Conservation (phyloP, 306 rosid species). For the Gillenia trifoliata region DNA sequence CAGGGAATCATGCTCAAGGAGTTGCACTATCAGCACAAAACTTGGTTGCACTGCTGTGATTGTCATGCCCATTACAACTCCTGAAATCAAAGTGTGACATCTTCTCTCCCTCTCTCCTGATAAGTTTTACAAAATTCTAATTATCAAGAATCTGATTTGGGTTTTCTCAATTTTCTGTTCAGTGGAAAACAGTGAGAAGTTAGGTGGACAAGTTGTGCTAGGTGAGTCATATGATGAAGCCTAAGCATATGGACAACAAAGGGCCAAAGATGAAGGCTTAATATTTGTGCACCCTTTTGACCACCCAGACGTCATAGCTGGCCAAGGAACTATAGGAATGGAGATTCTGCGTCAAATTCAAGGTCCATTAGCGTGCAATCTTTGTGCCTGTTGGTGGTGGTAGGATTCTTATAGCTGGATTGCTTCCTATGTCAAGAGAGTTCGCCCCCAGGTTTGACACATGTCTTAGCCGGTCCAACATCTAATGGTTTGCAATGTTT, state of each 20-base stretch:
- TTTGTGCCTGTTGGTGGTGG: slow-evolving; percentile 99
- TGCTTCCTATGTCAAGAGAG: slow-evolving; percentile 90
- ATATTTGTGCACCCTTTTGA: slow-evolving; percentile 83
- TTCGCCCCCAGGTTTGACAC: slow-evolving; percentile 76
- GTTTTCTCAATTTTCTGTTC: not conserved
- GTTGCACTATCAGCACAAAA: slow-evolving; percentile 79
- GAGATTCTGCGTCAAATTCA: slow-evolving; percentile 71
- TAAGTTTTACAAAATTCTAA: no score
- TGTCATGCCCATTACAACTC: slow-evolving; percentile 88
- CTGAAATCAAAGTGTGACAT: slow-evolving; percentile 70
- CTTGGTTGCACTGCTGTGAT: slow-evolving; percentile 71
- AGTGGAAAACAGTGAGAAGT: slow-evolving; percentile 85
- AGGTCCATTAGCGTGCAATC: slow-evolving; percentile 64
- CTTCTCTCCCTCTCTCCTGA: no score
- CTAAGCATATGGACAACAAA: slow-evolving; percentile 72
- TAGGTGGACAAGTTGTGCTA: slow-evolving; percentile 80
- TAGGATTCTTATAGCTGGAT: slow-evolving; percentile 92
- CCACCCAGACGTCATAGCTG: slow-evolving; percentile 83
- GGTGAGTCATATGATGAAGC: slow-evolving; percentile 96
- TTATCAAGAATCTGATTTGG: not conserved
- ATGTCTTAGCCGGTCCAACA: no score
- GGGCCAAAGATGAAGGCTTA: slow-evolving; percentile 59
- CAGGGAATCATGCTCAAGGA: slow-evolving; percentile 98
- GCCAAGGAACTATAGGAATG: slow-evolving; percentile 98
- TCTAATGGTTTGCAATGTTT: not conserved